phyloP scores from a whole-genome alignment of 768 basidiomycete genomes.

The Myochromella boudieri region DNA sequence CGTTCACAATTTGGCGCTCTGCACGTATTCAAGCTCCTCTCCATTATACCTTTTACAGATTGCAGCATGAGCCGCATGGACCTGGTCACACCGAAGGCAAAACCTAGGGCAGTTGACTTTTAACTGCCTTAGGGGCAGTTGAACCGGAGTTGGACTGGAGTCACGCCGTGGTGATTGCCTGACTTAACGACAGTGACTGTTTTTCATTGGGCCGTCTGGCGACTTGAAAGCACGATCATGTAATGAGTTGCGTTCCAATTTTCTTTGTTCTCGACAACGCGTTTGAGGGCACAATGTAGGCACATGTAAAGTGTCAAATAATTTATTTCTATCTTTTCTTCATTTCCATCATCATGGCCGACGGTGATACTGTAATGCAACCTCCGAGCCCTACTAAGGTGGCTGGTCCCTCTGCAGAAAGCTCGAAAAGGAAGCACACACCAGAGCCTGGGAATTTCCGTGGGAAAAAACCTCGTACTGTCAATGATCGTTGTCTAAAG shows the following conservation, averaged over 20 bases:
- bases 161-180: too few relatives aligned
- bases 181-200: too few relatives aligned
- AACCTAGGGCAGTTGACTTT: too few relatives aligned
- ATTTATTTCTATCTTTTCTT: neutral
- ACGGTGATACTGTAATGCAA: neutral
- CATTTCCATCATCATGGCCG: neutral
- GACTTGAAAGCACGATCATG: too few relatives aligned
- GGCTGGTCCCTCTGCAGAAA: neutral
- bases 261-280: conserved; percentile 5
- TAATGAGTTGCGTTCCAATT: neutral
- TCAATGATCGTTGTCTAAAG: neutral
- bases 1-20: too few relatives aligned
- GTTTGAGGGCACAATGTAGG: neutral
- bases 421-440: conserved; percentile 1
- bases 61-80: too few relatives aligned
- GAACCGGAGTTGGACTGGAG: too few relatives aligned
- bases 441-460: neutral
- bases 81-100: too few relatives aligned
- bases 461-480: conserved; percentile 5
- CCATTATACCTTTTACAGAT: too few relatives aligned
- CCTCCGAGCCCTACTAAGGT: neutral
- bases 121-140: too few relatives aligned
- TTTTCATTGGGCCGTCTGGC: too few relatives aligned
- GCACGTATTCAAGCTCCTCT: too few relatives aligned
- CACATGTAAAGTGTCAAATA: conserved; percentile 4